These are phyloP conservation scores for Carex kokanica DNA, from an alignment of 176 grass and related monocot species.

Conservation along the genomic window DNA sequence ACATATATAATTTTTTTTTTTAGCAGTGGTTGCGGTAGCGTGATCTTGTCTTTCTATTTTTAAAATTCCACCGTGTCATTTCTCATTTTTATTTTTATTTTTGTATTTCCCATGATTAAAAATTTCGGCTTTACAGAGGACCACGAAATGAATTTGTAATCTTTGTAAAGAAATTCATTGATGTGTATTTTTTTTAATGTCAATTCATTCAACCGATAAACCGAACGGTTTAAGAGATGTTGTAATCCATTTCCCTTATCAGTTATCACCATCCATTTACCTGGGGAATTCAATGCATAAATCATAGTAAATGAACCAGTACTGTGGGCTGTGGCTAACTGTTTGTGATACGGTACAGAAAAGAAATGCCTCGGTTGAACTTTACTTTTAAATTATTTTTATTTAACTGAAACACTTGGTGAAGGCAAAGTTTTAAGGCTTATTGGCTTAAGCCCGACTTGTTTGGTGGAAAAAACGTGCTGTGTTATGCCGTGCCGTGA, in stretches of 20 bases:
- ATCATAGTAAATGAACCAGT: neutral
- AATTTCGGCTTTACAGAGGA: neutral
- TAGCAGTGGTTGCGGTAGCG: too few species aligned
- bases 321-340: neutral
- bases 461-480: too few species aligned
- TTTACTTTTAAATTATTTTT: neutral
- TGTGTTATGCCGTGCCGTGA: too few species aligned
- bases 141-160: neutral
- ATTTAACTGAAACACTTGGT: neutral
- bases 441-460: neutral
- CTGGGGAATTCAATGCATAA: neutral
- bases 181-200: neutral
- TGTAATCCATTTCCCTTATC: too few species aligned
- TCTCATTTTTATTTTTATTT: too few species aligned
- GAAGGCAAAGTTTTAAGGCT: neutral
- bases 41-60: too few species aligned
- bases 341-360: neutral
- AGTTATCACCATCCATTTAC: too few species aligned
- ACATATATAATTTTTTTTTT: too few species aligned
- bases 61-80: too few species aligned
- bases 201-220: neutral
- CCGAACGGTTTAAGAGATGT: neutral
- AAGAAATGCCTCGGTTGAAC: neutral
- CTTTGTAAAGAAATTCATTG: neutral
- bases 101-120: too few species aligned